phyloP scores from a whole-genome alignment of 2,329 filamentous ascomycete species.

The Xylariaceae sp. region DNA sequence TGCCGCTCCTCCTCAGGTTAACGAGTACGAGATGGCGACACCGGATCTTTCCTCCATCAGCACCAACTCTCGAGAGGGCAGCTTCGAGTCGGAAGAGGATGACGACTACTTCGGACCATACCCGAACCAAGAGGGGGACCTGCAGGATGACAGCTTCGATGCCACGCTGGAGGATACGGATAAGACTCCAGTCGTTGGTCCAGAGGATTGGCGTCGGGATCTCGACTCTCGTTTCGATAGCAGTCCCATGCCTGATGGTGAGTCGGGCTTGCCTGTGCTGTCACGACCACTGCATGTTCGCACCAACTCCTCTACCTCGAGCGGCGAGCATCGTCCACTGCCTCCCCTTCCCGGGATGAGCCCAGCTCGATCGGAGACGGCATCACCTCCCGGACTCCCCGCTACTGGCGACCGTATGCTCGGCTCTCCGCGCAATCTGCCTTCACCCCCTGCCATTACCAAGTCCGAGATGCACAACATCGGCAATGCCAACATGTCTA shows the following conservation, averaged over 20 bases:
- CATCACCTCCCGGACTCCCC: slow-evolving; percentile 59
- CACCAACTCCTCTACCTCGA: slow-evolving; percentile 70
- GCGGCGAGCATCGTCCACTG: slow-evolving; percentile 75
- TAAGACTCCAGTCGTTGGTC: slow-evolving; percentile 95
- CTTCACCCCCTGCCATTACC: slow-evolving; percentile 64
- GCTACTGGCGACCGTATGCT: slow-evolving; percentile 68
- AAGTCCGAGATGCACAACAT: slow-evolving; percentile 77
- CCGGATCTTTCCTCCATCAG: slow-evolving; percentile 91
- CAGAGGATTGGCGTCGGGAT: slow-evolving; percentile 89
- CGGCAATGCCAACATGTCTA: slow-evolving; percentile 68
- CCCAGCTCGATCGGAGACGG: slow-evolving; percentile 40
- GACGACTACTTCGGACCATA: slow-evolving; percentile 58
- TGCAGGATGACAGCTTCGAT: slow-evolving; percentile 86
- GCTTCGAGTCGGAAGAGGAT: slow-evolving; percentile 79
- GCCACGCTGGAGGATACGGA: slow-evolving; percentile 91
- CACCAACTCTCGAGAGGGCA: slow-evolving; percentile 85
- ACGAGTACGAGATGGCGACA: slow-evolving; percentile 97
- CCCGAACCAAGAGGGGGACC: slow-evolving; percentile 50
- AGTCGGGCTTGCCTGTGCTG: slow-evolving; percentile 38
- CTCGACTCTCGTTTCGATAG: slow-evolving; percentile 66
- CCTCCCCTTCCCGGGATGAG: slow-evolving; percentile 72
- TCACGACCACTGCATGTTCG: slow-evolving; percentile 54
- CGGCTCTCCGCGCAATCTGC: slow-evolving; percentile 61
- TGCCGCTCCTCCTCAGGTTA: slow-evolving; percentile 84
- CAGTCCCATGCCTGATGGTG: slow-evolving; percentile 59